These are phyloP conservation scores for Obelidium mucronatum DNA, from an alignment of 192 early-diverging fungal species.

Conservation along the genomic window DNA sequence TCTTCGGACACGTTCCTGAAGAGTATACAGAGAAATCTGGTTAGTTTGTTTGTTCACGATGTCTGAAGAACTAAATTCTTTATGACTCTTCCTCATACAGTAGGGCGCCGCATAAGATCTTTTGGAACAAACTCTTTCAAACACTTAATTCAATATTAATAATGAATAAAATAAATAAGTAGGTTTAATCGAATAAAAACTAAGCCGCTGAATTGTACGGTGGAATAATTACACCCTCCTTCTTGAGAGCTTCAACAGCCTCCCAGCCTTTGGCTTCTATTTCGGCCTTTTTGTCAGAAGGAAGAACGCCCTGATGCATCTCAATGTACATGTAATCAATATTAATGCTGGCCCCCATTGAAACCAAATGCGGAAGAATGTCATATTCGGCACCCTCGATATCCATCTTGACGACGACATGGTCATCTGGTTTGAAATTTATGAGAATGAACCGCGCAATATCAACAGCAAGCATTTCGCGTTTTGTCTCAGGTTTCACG, in stretches of 20 bases:
- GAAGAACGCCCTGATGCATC: neutral
- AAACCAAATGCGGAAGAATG: slow-evolving; percentile 20
- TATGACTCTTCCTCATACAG: too few species aligned
- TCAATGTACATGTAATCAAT: slow-evolving; percentile 23
- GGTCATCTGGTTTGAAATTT: slow-evolving; percentile 3
- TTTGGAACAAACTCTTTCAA: too few species aligned
- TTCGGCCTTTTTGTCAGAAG: too few species aligned
- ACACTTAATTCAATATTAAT: too few species aligned
- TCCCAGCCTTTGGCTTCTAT: neutral
- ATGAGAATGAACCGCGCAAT: slow-evolving; percentile 12
- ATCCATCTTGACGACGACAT: slow-evolving; percentile 38
- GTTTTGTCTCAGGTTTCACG: neutral
- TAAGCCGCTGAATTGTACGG: neutral
- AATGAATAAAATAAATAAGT: too few species aligned
- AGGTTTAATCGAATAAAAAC: too few species aligned
- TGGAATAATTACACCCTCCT: neutral
- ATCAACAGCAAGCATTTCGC: slow-evolving; percentile 5
- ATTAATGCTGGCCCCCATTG: slow-evolving; percentile 3
- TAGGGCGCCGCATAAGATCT: too few species aligned
- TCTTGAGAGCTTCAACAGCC: neutral
- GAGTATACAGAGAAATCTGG: too few species aligned
- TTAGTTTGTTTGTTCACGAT: too few species aligned
- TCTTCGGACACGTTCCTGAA: too few species aligned
- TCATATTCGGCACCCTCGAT: slow-evolving; percentile 32
- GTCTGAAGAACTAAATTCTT: too few species aligned